Evolutionary conservation across 2,329 filamentous ascomycete genomes (phyloP).

Genomic region (Fusarium anguioides): DNA sequence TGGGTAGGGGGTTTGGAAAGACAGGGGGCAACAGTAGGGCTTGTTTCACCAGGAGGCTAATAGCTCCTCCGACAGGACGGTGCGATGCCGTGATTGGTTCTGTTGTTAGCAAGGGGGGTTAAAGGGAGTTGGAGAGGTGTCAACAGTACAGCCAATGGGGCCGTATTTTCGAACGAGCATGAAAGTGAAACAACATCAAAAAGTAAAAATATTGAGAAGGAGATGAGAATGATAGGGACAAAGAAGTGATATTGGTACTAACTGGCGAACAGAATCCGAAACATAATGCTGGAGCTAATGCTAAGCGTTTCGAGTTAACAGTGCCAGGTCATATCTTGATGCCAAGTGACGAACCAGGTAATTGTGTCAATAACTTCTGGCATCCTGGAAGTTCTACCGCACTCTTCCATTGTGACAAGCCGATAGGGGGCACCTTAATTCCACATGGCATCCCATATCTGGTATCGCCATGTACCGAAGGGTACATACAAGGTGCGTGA

Average conservation of each 20-base stretch:
- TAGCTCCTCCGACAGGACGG: constrained; percentile 36
- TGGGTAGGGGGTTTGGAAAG: constrained; percentile 33
- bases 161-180: not conserved
- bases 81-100: constrained; percentile 37
- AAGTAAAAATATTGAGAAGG: not conserved
- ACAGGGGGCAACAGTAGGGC: constrained; percentile 37
- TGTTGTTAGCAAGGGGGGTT: constrained; percentile 8
- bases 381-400: not conserved
- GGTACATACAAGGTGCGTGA: not conserved
- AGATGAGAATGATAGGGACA: not conserved
- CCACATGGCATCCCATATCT: not conserved
- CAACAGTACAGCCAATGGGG: constrained; percentile 28
- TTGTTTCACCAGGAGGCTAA: constrained; percentile 45
- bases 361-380: not conserved
- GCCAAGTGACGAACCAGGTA: not conserved
- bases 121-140: constrained; percentile 23
- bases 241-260: not conserved
- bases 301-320: not conserved
- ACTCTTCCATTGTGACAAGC: not conserved
- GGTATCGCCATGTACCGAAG: not conserved
- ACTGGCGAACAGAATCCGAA: not conserved
- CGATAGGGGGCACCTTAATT: not conserved
- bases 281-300: not conserved
- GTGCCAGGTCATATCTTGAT: not conserved
- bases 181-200: constrained; percentile 8